These are phyloP conservation scores for Fusarium continuum DNA, from an alignment of 2,329 filamentous ascomycete species.

Conservation along the genomic window DNA sequence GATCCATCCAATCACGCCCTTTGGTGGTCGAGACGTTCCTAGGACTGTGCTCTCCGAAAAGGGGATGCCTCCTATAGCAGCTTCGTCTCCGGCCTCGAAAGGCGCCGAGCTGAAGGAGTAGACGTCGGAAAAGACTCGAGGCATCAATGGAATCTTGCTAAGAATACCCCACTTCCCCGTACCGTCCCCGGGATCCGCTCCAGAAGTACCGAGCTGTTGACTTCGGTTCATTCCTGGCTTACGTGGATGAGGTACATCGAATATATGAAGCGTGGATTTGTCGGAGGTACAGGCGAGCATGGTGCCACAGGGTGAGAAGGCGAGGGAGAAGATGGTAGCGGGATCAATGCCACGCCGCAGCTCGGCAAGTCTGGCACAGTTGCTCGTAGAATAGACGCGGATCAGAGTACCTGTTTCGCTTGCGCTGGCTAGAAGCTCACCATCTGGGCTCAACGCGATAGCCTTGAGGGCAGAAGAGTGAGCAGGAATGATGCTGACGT, in stretches of 20 bases:
- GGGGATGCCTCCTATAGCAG: constrained; percentile 55
- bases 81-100: constrained; percentile 86
- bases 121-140: constrained; percentile 85
- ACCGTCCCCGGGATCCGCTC: constrained; percentile 57
- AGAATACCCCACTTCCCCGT: constrained; percentile 87
- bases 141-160: constrained; percentile 83
- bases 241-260: constrained; percentile 76
- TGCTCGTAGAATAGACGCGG: constrained; percentile 83
- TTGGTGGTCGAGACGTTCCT: constrained; percentile 69
- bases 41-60: constrained; percentile 57
- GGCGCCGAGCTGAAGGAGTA: constrained; percentile 85
- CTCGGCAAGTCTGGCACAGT: constrained; percentile 83
- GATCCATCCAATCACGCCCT: constrained; percentile 88
- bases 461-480: constrained; percentile 83
- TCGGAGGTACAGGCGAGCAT: constrained; percentile 93
- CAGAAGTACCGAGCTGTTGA: constrained; percentile 42
- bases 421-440: constrained; percentile 84
- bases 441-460: constrained; percentile 81
- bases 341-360: constrained; percentile 89
- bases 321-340: constrained; percentile 85
- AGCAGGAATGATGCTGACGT: constrained; percentile 92
- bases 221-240: constrained; percentile 49
- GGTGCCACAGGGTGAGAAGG: constrained; percentile 82
- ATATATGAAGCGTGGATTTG: constrained; percentile 95
- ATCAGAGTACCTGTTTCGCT: constrained; percentile 92